These are phyloP conservation scores for Peronosclerospora sorghi DNA, from an alignment of 352 stramenopile species.

Conservation along the genomic window DNA sequence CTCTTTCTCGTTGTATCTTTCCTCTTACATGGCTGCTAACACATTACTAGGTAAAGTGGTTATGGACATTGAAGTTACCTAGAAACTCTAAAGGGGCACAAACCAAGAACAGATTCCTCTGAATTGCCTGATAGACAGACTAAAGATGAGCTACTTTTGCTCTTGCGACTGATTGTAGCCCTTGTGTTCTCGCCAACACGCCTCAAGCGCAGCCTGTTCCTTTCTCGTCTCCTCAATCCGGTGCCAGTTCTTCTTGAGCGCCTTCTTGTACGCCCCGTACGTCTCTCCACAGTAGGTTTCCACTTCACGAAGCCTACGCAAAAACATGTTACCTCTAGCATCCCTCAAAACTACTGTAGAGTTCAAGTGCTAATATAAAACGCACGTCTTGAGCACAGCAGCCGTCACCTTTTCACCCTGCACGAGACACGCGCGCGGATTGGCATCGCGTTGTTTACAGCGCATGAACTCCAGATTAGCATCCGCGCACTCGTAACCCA, in stretches of 20 bases:
- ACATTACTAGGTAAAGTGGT: too few relatives aligned
- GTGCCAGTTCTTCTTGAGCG: constrained; percentile 85
- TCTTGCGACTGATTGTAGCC: constrained; percentile 25
- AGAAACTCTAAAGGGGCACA: too few relatives aligned
- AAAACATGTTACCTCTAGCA: constrained; percentile 1
- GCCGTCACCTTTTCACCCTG: constrained; percentile 84
- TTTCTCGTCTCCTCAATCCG: constrained; percentile 77
- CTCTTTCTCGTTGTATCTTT: constrained; percentile 4
- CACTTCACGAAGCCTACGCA: constrained; percentile 54
- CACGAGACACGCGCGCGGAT: constrained; percentile 68
- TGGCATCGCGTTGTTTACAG: constrained; percentile 77
- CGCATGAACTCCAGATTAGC: constrained; percentile 77
- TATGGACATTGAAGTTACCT: too few relatives aligned
- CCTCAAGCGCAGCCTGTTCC: constrained; percentile 75
- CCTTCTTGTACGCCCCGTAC: constrained; percentile 81
- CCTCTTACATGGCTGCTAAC: constrained; percentile 2
- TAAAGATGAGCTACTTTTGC: constrained; percentile 11
- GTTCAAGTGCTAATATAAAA: not conserved
- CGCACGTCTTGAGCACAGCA: constrained; percentile 78
- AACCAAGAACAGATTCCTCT: too few relatives aligned
- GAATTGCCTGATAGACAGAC: too few relatives aligned
- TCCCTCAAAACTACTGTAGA: not conserved
- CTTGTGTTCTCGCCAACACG: constrained; percentile 81
- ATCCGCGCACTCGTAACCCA: constrained; percentile 75
- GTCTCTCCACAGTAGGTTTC: constrained; percentile 79